Conservation (phyloP, 1,139 yeast species). For the Candida dubliniensis region DNA sequence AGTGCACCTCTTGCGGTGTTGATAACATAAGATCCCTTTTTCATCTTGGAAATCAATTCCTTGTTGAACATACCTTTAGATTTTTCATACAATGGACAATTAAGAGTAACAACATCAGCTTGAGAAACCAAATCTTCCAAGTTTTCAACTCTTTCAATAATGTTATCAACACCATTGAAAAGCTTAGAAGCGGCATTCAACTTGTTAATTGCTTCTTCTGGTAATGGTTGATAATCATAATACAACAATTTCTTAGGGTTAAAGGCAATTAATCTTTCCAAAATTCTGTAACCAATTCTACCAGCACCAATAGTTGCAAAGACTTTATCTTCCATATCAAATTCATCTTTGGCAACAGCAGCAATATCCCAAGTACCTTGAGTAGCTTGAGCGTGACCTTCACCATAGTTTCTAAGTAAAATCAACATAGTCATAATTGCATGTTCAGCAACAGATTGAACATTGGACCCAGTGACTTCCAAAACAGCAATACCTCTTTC, state of each 20-base stretch:
- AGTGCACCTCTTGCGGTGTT: constrained; percentile 88
- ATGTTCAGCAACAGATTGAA: constrained; percentile 78
- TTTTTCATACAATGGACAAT: constrained; percentile 73
- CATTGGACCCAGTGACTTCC: constrained; percentile 82
- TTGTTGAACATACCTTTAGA: constrained; percentile 68
- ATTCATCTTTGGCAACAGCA: constrained; percentile 69
- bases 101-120: constrained; percentile 74
- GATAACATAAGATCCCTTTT: constrained; percentile 72
- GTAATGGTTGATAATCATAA: constrained; percentile 72
- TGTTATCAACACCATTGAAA: constrained; percentile 35
- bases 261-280: constrained; percentile 71
- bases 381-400: constrained; percentile 69
- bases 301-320: constrained; percentile 80
- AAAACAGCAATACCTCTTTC: constrained; percentile 61
- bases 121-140: constrained; percentile 67
- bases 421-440: constrained; percentile 71
- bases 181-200: constrained; percentile 39
- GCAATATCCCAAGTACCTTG: constrained; percentile 75
- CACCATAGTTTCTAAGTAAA: constrained; percentile 73
- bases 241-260: constrained; percentile 72
- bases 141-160: constrained; percentile 59
- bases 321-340: constrained; percentile 72
- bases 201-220: constrained; percentile 55
- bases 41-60: constrained; percentile 66
- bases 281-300: constrained; percentile 73